Evolutionary conservation across 257 asterid species (phyloP), one percentile per base, ranked within the genome.

Genomic region (Perilla frutescens): DNA sequence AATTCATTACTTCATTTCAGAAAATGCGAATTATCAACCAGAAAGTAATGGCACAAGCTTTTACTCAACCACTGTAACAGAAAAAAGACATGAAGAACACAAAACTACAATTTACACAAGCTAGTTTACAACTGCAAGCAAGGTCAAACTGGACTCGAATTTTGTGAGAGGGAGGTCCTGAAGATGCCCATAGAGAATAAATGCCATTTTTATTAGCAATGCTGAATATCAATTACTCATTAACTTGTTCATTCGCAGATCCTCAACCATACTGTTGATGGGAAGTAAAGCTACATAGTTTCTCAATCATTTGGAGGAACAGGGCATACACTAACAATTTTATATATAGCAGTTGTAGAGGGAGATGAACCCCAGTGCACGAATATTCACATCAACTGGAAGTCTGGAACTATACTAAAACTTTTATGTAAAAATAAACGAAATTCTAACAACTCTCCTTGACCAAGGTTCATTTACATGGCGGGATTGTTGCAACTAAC

Each of bases 401-500:
- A 20, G 26, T 20, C 31, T 20, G 61, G 58, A 44, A 14, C 3
- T 36, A 55, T 5, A 65, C 49, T 39, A 5, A 6, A 39, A 14
- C 55, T 43, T 57, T 71, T 11, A 29, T 4, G 2, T n/a, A 13
- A 44, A 12, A 51, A 69, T 11, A 26, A 26, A 39, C 3, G 1
- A n/a, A 48, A 61, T 60, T 44, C 1, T n/a, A 50, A 50, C 40
- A 72, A 37, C 62, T 49, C 31, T 51, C 54, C 29, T 49, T 50
- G 45, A 50, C 70, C 36, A 65, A 12, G 44, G 32, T 44, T 55
- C 59, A 65, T 54, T 13, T 44, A 14, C 14, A 26, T 26, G 8
- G 47, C 31, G 11, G 71, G n/a, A 11, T 51, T 73, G 55, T 62
- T 29, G 77, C 71, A 62, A 20, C 20, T 36, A 15, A 12, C 12